Conservation (phyloP, 2,329 filamentous ascomycete species). For the Nothophaeocryptopus gaeumannii region DNA sequence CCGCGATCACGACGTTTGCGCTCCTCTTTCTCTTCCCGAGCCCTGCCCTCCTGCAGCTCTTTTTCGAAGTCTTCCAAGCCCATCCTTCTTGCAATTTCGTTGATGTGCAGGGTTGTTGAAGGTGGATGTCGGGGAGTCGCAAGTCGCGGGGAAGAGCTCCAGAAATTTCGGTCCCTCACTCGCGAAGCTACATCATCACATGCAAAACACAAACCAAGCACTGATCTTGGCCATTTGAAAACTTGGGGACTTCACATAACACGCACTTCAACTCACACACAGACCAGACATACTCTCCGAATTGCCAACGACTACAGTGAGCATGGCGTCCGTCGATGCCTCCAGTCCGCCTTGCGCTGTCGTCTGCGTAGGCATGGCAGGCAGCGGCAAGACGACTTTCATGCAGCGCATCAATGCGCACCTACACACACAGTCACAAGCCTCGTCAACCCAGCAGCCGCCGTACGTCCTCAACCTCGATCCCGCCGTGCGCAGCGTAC, state of each 20-base stretch:
- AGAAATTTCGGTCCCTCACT: constrained; percentile 9
- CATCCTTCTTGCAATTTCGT: too few species aligned
- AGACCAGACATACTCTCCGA: too few species aligned
- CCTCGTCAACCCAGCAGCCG: constrained; percentile 59
- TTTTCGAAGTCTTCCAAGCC: constrained; percentile 72
- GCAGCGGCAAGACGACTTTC: constrained; percentile 98
- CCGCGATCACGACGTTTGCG: constrained; percentile 47
- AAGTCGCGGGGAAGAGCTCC: background rate
- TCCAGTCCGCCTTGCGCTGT: constrained; percentile 65
- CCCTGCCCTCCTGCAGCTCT: constrained; percentile 64
- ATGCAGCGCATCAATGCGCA: constrained; percentile 98
- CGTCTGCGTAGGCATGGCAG: constrained; percentile 96
- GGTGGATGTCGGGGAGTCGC: too few species aligned
- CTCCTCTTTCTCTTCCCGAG: constrained; percentile 53
- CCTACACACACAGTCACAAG: constrained; percentile 60
- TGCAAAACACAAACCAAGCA: background rate
- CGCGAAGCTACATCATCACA: background rate
- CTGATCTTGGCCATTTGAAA: too few species aligned
- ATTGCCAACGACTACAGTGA: background rate
- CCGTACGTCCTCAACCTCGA: constrained; percentile 98
- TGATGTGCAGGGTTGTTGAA: too few species aligned
- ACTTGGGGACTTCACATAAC: background rate
- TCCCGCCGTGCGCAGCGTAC: constrained; percentile 86
- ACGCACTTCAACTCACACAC: too few species aligned
- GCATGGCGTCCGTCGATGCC: constrained; percentile 14